A percentile compares a stretch with the other conserved stretches of the same genome.
Conservation (phyloP, 2,329 filamentous ascomycete species). For the Teratosphaeria nubilosa region DNA sequence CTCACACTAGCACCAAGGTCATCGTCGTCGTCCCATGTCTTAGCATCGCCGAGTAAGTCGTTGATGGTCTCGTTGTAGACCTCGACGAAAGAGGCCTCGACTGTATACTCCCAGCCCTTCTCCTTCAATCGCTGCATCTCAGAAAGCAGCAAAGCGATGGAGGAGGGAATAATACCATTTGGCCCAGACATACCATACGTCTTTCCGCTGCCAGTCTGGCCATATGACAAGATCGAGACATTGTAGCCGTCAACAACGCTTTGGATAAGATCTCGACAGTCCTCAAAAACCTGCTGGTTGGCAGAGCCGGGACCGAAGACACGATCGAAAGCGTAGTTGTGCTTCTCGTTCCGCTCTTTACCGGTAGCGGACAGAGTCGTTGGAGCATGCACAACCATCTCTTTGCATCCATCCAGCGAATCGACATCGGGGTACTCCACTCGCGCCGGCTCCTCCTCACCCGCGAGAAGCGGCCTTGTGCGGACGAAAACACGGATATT, state of each 20-base stretch:
- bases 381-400: slow-evolving; percentile 73
- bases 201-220: slow-evolving; percentile 94
- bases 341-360: slow-evolving; percentile 64
- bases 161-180: slow-evolving; percentile 91
- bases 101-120: slow-evolving; percentile 88
- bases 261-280: slow-evolving; percentile 94
- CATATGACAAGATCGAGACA: slow-evolving; percentile 97
- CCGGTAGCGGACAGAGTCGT: slow-evolving; percentile 76
- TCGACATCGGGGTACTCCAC: slow-evolving; percentile 65
- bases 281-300: slow-evolving; percentile 84
- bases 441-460: slow-evolving; percentile 53
- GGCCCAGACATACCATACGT: slow-evolving; percentile 87
- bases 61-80: slow-evolving; percentile 98
- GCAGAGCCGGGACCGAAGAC: slow-evolving; percentile 71
- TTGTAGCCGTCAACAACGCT: slow-evolving; percentile 96
- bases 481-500: slow-evolving; percentile 98
- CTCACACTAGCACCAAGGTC: slow-evolving; percentile 15
- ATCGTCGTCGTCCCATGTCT: slow-evolving; percentile 47
- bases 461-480: slow-evolving; percentile 64
- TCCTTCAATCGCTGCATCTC: slow-evolving; percentile 74
- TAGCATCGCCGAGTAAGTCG: slow-evolving; percentile 67
- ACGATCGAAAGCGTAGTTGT: slow-evolving; percentile 84
- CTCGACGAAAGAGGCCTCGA: slow-evolving; percentile 92
- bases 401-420: slow-evolving; percentile 67
- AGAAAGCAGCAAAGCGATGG: slow-evolving; percentile 86